Conservation (phyloP, 257 asterid genomes). For the Nicotiana undulata region DNA sequence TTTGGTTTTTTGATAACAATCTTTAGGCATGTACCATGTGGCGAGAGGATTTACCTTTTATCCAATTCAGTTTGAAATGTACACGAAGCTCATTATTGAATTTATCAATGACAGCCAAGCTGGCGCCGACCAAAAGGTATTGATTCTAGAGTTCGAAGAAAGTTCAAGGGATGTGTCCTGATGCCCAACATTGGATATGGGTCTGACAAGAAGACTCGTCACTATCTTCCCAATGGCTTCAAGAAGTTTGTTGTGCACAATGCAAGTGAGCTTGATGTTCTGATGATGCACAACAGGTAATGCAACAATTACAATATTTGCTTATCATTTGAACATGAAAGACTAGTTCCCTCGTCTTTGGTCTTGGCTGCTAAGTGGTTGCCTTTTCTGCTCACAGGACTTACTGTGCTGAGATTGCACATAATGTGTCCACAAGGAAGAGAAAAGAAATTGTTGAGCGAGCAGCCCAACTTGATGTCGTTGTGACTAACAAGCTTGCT, state of each 20-base stretch:
- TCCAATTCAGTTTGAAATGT: not conserved
- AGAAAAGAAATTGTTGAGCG: slow-evolving; percentile 69
- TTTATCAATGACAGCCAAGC: slow-evolving; percentile 27
- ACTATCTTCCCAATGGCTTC: slow-evolving; percentile 65
- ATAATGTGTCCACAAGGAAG: slow-evolving; percentile 53
- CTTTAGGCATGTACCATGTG: not conserved
- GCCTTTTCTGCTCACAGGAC: slow-evolving; percentile 19
- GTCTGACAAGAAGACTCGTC: slow-evolving; percentile 67
- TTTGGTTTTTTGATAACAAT: not conserved
- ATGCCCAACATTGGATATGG: slow-evolving; percentile 86
- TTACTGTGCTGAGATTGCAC: slow-evolving; percentile 73
- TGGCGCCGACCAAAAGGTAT: slow-evolving; percentile 89
- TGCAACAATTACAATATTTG: not conserved
- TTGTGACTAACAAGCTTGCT: slow-evolving; percentile 70
- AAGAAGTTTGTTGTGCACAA: slow-evolving; percentile 67
- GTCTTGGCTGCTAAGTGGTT: not conserved
- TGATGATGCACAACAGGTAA: slow-evolving; percentile 83
- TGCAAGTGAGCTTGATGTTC: slow-evolving; percentile 51
- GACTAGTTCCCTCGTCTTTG: not conserved
- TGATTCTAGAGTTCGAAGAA: slow-evolving; percentile 69
- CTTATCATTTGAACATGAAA: not conserved
- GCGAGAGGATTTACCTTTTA: not conserved
- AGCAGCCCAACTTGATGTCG: slow-evolving; percentile 69
- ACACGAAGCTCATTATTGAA: not conserved
- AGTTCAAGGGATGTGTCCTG: slow-evolving; percentile 65